Conservation (phyloP, 1,139 yeast species). For the Hemisphaericaspora xylanilytica region DNA sequence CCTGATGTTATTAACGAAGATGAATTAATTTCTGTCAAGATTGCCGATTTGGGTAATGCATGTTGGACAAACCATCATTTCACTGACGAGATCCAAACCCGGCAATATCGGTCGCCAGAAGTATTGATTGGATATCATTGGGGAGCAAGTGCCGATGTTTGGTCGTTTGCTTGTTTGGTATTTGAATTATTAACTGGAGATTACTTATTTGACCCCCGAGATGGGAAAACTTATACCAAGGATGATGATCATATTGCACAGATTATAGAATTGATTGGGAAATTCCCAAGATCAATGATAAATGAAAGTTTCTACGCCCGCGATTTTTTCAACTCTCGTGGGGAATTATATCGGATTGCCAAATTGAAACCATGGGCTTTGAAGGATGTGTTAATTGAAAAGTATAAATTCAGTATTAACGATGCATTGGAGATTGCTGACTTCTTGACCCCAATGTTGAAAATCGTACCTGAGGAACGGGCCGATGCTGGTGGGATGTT, state of each 20-base stretch:
- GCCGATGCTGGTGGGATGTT: constrained; percentile 83
- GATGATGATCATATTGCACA: constrained; percentile 54
- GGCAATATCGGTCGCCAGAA: constrained; percentile 50
- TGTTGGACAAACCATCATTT: constrained; percentile 51
- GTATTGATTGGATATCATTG: constrained; percentile 48
- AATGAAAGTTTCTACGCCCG: constrained; percentile 44
- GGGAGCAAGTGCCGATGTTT: constrained; percentile 50
- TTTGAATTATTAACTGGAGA: constrained; percentile 51
- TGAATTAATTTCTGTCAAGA: constrained; percentile 47
- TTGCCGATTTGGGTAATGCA: constrained; percentile 52
- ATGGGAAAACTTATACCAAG: constrained; percentile 45
- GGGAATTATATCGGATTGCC: constrained; percentile 57
- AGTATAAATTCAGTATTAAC: constrained; percentile 59
- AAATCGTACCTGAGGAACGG: constrained; percentile 63
- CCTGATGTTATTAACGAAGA: constrained; percentile 38
- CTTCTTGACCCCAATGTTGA: constrained; percentile 72
- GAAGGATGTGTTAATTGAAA: constrained; percentile 45
- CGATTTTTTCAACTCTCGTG: constrained; percentile 48
- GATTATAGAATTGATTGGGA: constrained; percentile 45
- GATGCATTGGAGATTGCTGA: constrained; percentile 58
- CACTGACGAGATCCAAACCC: constrained; percentile 50
- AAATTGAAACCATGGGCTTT: constrained; percentile 51
- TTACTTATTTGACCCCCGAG: constrained; percentile 47
- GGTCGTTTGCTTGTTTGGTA: constrained; percentile 49
- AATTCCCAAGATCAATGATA: constrained; percentile 42